phyloP scores from a whole-genome alignment of 306 rosid species.

The Castanopsis chinensis region DNA sequence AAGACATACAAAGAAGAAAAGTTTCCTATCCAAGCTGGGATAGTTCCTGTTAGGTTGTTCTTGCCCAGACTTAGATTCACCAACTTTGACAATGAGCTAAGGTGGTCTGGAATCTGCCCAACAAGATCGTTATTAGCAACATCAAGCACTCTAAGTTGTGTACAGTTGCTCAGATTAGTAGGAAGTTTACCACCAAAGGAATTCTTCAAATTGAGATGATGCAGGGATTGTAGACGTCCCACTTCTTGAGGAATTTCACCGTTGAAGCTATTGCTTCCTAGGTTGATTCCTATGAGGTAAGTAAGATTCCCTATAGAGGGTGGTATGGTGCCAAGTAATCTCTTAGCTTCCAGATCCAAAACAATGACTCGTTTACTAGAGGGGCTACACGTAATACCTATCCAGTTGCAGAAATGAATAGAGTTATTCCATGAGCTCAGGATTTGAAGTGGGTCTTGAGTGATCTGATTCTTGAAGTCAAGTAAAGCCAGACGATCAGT shows the following conservation, averaged over 20 bases:
- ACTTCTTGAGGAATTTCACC: constrained; percentile 25
- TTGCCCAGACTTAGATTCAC: not conserved
- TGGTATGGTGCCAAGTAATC: constrained; percentile 19
- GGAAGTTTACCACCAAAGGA: constrained; percentile 35
- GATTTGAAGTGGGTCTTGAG: constrained; percentile 30
- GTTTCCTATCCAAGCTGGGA: constrained; percentile 9
- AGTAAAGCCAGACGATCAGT: constrained; percentile 37
- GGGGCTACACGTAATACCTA: not conserved
- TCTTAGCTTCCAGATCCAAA: constrained; percentile 11
- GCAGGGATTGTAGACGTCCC: constrained; percentile 14
- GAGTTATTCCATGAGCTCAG: constrained; percentile 46
- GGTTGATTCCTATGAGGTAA: constrained; percentile 18
- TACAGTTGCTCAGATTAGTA: constrained; percentile 35
- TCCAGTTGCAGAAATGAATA: constrained; percentile 18
- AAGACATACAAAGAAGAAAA: too few relatives aligned
- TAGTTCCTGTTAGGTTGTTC: not conserved
- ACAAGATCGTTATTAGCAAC: not conserved
- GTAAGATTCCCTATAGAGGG: constrained; percentile 42
- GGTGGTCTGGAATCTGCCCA: too few relatives aligned
- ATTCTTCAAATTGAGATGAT: constrained; percentile 19
- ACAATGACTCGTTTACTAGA: constrained; percentile 13
- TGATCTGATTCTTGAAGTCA: constrained; percentile 29
- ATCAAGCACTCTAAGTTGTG: not conserved
- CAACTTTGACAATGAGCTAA: not conserved
- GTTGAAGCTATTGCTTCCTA: constrained; percentile 21